These are phyloP conservation scores for Hypoxylon rubiginosum DNA, from an alignment of 2,329 filamentous ascomycete genomes.

Conservation along the genomic window DNA sequence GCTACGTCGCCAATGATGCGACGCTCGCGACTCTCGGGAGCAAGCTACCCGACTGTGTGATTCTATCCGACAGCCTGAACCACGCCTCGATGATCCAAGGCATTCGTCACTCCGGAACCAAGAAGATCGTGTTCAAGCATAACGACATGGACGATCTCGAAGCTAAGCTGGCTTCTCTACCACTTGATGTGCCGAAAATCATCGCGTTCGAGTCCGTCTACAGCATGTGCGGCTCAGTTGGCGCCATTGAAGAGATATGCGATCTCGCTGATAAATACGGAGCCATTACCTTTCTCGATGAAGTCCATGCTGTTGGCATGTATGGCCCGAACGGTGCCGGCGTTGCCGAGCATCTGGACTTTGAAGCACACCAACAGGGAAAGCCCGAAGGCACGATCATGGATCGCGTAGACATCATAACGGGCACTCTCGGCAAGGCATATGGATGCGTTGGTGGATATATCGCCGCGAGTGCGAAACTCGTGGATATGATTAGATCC, in stretches of 20 bases:
- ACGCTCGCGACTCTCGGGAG: constrained; percentile 96
- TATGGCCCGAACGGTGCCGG: constrained; percentile 96
- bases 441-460: constrained; percentile 98
- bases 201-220: constrained; percentile 99
- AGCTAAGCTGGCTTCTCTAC: constrained; percentile 89
- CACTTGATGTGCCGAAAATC: constrained; percentile 90
- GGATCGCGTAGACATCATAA: constrained; percentile 98
- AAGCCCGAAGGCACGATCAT: constrained; percentile 85
- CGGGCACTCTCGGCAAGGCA: constrained; percentile 95
- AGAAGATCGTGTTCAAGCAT: constrained; percentile 99
- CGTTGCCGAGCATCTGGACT: constrained; percentile 97
- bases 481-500: constrained; percentile 94
- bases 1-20: constrained; percentile 98
- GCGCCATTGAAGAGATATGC: constrained; percentile 95
- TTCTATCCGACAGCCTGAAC: constrained; percentile 96
- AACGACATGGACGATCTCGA: constrained; percentile 96
- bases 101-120: constrained; percentile 95
- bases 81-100: constrained; percentile 99
- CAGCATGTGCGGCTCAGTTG: constrained; percentile 98
- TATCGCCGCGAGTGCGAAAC: constrained; percentile 87
- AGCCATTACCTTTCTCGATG: constrained; percentile 95
- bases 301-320: constrained; percentile 99
- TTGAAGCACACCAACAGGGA: constrained; percentile 83
- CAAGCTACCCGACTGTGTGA: constrained; percentile 96
- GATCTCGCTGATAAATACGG: constrained; percentile 98